Evolutionary conservation across 176 grass and related monocot species (phyloP), one percentile per base, ranked within the genome.

Genomic region (Urochloa ruziziensis): DNA sequence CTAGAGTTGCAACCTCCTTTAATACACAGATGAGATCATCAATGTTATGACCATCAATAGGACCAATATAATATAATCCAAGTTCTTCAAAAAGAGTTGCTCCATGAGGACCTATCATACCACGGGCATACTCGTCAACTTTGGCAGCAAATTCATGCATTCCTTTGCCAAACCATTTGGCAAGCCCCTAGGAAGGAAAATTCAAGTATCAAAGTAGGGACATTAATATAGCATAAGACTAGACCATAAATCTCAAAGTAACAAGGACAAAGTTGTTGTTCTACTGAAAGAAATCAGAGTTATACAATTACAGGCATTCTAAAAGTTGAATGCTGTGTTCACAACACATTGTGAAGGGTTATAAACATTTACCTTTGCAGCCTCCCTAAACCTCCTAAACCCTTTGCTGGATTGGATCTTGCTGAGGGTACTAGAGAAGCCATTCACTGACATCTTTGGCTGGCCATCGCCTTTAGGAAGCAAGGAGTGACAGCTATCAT

Each of bases 41-140:
- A 82, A 94, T 94, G 47, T 88, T 94, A 80, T 83, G 90, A 27
- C 92, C 90, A 87, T 94, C 87, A 52, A 94, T 85, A 64, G 92
- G 90, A n/a, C 92, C 92, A 83, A 94, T 94, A 72, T 94, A 94
- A 78, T 94, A 92, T 29, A 94, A 60, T 25, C 92, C 92, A 79
- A 94, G 92, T 79, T 94, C 92, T 89, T 94, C 92, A 87, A 94
- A 94, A 37, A 94, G 87, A 58, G 92, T 94, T 78, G 92, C 87
- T 43, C 92, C 92, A 70, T 84, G 77, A 69, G 92, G 92, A 67
- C 90, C 92, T 73, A 94, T 87, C 92, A 94, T 91, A 80, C 90
- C 92, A 29, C 90, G 89, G 30, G 90, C 84, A 84, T 94, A 94
- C 84, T 94, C 89, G 64, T 94, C 92, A 81, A 94, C 83, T 85